Conservation (phyloP, 2,329 filamentous ascomycete species). For the Neonectria coccinea region DNA sequence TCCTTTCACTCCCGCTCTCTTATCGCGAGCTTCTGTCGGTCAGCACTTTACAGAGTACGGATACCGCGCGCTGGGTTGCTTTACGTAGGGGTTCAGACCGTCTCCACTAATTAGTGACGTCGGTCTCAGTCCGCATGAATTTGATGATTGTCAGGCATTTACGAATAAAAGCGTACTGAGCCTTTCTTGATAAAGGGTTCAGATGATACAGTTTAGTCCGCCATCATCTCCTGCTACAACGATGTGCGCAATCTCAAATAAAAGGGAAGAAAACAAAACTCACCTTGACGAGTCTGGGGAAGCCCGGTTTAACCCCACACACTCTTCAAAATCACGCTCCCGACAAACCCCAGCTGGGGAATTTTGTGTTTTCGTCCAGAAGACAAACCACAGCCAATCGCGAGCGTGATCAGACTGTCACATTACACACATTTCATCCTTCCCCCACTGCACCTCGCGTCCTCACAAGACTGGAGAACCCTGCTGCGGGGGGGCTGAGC, state of each 20-base stretch:
- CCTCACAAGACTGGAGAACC: conserved; percentile 22
- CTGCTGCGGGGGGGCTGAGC: conserved; percentile 20
- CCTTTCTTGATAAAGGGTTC: too few species aligned
- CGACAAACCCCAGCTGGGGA: conserved; percentile 6
- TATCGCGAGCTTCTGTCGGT: not conserved
- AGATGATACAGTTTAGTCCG: not conserved
- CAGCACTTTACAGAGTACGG: not conserved
- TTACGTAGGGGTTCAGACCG: not conserved
- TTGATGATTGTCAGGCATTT: conserved; percentile 17
- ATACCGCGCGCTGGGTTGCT: not conserved
- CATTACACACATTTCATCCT: conserved; percentile 18
- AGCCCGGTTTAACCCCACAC: not conserved
- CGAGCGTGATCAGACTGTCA: conserved; percentile 5
- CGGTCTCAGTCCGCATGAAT: conserved; percentile 10
- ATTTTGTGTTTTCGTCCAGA: conserved; percentile 10
- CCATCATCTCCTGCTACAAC: not conserved
- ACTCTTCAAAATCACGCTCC: not conserved
- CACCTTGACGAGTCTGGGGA: not conserved
- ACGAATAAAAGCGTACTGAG: too few species aligned
- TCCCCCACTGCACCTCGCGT: conserved; percentile 6
- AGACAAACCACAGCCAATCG: not conserved
- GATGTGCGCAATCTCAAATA: too few species aligned
- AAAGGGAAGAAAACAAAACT: not conserved
- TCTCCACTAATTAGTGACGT: conserved; percentile 2
- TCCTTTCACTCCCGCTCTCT: not conserved